These are phyloP conservation scores for Kockovaella imperatae DNA, from an alignment of 768 basidiomycete genomes.

Conservation along the genomic window DNA sequence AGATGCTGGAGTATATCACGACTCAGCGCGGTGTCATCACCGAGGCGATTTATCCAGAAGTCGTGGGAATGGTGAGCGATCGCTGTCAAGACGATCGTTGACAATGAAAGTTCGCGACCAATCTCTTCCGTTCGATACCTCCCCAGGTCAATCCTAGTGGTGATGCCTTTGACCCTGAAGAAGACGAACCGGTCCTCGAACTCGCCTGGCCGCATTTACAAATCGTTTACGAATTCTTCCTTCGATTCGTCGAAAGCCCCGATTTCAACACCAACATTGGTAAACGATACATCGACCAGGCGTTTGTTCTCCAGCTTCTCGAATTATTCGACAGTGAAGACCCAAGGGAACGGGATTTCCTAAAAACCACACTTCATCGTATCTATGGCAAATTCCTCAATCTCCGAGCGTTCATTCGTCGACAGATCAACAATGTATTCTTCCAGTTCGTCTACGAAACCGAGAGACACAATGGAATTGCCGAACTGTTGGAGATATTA, in stretches of 20 bases:
- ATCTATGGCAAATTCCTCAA: conserved; percentile 99
- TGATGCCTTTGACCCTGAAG: conserved; percentile 98
- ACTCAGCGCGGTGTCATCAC: conserved; percentile 93
- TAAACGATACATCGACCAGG: conserved; percentile 93
- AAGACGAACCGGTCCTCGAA: conserved; percentile 97
- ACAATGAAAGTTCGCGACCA: conserved; percentile 74
- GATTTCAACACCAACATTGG: conserved; percentile 98
- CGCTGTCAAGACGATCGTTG: background rate
- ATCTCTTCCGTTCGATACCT: conserved; percentile 98
- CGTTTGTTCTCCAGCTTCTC: conserved; percentile 84
- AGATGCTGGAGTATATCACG: conserved; percentile 98
- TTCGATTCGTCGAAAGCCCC: conserved; percentile 92
- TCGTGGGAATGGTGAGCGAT: conserved; percentile 81
- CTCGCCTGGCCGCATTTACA: conserved; percentile 99
- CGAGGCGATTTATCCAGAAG: conserved; percentile 96
- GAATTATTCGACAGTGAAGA: conserved; percentile 99
- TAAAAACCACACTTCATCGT: conserved; percentile 96
- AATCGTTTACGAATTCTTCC: conserved; percentile 99
- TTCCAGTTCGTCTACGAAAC: conserved; percentile 99
- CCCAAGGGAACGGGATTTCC: conserved; percentile 95
- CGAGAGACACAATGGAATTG: conserved; percentile 97
- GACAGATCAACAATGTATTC: conserved; percentile 99
- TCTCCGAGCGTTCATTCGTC: conserved; percentile 93
- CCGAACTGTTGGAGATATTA: conserved; percentile 92
- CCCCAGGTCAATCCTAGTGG: conserved; percentile 97